Base-by-base conservation (phyloP, 163 green algal genomes). In the Coccomyxa subellipsoidea region DNA sequence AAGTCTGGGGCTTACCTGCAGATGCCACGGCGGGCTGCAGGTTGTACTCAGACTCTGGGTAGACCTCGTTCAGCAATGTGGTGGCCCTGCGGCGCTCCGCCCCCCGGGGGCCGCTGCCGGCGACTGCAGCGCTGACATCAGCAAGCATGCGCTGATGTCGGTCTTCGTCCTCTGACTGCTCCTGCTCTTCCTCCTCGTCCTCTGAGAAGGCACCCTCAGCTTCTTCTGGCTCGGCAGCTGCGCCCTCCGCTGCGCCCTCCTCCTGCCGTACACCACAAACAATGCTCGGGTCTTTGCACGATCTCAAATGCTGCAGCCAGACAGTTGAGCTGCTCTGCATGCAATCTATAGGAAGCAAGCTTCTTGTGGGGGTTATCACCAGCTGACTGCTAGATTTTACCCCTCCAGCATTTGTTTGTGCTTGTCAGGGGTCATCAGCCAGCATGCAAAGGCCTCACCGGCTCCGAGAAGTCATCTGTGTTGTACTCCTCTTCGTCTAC, bases 41-140 rank as follows among this genome's bases (percentile, higher is more conserved):
- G 80, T 93, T 91, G 81, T 92, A 93, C 84, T 97, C 92, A 4
- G 66, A 90, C 76, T 98, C 94, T 18, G 90, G 91, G 81, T 92
- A 93, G 0, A 90, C 92, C 83, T 98, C 94, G 72, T 38, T 38
- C 7, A 75, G 77, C 23, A 81, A 27, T 40, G 27, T 59, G 25
- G 25, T 47, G 27, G 7, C 32, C n/a, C 76, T 23, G n/a, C 69
- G 71, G 29, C 18, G 29, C 2, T 31, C 85, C 21, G 53, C 78
- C 6, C 18, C 81, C 38, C 79, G 73, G 83, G 2, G 39, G 83
- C 4, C 47, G 47, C 47, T 59, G 47, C 47, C 23, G 23, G 47
- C 5, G 4, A 59, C 23, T 2, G 47, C 47, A 8, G 47, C 47
- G 47, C 47, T 29, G 88, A 92, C 85, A 29, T 87, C 86, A 7